Conservation (phyloP, 2,329 filamentous ascomycete species). For the Trichoderma atrobrunneum region DNA sequence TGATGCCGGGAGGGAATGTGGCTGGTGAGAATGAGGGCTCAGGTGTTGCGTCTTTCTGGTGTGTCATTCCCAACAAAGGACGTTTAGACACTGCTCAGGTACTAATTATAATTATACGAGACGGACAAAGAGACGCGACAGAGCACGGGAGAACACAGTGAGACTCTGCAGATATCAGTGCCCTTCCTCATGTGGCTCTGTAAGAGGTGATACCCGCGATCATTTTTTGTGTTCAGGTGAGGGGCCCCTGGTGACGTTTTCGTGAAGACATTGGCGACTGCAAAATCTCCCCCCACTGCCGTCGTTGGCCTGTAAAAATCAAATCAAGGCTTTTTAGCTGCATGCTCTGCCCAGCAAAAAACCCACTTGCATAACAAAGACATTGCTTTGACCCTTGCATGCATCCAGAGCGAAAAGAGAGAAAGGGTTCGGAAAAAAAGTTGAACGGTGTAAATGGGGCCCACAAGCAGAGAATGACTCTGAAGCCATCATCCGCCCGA, state of each 20-base stretch:
- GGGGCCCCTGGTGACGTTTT: constrained; percentile 14
- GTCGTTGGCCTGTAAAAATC: not conserved
- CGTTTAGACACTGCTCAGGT: not conserved
- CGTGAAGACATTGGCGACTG: not conserved
- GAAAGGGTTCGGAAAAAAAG: not conserved
- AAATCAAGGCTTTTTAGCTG: constrained; percentile 3
- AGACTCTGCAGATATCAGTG: not conserved
- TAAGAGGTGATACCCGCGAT: not conserved
- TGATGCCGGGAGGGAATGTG: constrained; percentile 6
- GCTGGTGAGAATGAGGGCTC: constrained; percentile 8
- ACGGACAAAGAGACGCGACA: not conserved
- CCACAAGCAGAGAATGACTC: not conserved
- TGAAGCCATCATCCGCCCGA: not conserved
- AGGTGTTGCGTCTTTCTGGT: not conserved
- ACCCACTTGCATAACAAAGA: not conserved
- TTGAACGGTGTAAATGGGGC: not conserved
- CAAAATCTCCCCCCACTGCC: not conserved
- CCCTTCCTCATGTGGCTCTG: constrained; percentile 9
- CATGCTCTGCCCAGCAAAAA: not conserved
- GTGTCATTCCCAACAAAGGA: not conserved
- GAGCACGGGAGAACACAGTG: not conserved
- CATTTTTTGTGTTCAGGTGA: constrained; percentile 15
- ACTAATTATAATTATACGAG: not conserved
- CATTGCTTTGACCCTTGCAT: not conserved
- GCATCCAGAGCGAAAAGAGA: not conserved